Evolutionary conservation across 2,329 filamentous ascomycete species (phyloP), one percentile per base, ranked within the genome.

Genomic region (Pseudogymnoascus sp.): DNA sequence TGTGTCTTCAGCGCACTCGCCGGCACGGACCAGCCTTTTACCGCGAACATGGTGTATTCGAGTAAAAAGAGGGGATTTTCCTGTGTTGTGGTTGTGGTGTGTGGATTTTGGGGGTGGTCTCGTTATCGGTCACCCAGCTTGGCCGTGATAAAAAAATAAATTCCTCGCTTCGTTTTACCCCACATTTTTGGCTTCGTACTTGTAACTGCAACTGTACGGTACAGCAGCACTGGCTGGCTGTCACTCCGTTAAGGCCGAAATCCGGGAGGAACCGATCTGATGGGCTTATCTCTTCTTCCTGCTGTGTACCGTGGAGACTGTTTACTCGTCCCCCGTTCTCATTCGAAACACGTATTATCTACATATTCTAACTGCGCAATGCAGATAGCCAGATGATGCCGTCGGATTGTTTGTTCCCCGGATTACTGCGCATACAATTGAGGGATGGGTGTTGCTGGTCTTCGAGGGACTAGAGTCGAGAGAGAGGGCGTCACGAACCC

Each of bases 1-100:
- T 96, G 91, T 31, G 85, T 77, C 76, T 91, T 92, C 68, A 96
- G 84, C 62, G 79, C 79, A 69, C 86, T 84, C 67, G 88, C 83
- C 64, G 90, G 85, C 37, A 97, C 82, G 41, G 91, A 91, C 93
- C 93, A 97, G 70, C 95, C 95, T 72, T 90, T 90, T 31, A 98
- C 93, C 8, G 92, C 88, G 76, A 98, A 98, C 93, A 98, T 93
- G 64, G 57, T 68, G 23, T 62, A 13, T 21, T 13, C 25, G 28
- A 13, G 51, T 21, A 57, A 34, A 21, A 14, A 57, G 25, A 13
- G 48, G 25, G 16, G 5, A 16, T 54, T 51, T 11, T 4, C 1
- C 4, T 57, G 25, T 23, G 51, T 21, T 34, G 25, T 57, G 8
- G 28, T 57, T 19, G 25, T 57, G 16, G 41, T 25, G 21, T 21